Base-by-base conservation (phyloP, 225 moss, liverwort and hornwort species). In the Straminergon stramineum region DNA sequence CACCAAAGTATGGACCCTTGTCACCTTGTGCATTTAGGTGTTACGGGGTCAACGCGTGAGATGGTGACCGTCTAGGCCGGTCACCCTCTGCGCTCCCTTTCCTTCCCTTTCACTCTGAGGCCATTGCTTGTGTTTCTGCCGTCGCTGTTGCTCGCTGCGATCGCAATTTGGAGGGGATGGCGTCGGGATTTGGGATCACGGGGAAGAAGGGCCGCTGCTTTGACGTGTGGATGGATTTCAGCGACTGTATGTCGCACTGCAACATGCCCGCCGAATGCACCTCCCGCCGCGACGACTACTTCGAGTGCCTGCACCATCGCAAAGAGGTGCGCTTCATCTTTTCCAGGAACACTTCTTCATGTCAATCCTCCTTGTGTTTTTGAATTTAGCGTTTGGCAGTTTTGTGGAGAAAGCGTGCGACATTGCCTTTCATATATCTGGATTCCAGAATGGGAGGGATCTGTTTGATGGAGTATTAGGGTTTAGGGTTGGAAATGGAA, bases 211-310 rank as follows among this genome's bases (percentile, higher is more conserved):
- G 97, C 34, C 93, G 98, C 28, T 99, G 98, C 93, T 99, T 93
- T 90, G 97, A 99, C 87, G 93, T 96, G 71, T 99, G 98, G 98
- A 97, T 99, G 98, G 98, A 99, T 67, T 99, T 99, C 90, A 99
- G 97, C 67, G 97, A 96, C 83, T 99, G 98, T 60, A 99, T 99
- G 97, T 95, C 96, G 48, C 95, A 95, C 52, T 99, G 98, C 90
- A 64, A 91, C 71, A 92, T 96, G 94, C 98, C 98, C 28, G 95
- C 94, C 5, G 98, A 99, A 79, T 99, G 98, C 83, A 93, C 97
- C 32, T 91, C 97, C 68, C 92, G 92, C 41, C 97, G 97, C 17
- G 98, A 99, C 66, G 98, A 99, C 88, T 99, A 99, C 94, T 99
- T 99, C 90, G 97, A 99, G 91, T 99, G 98, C 87, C 92, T 99